Base-by-base conservation (phyloP, 169 alveolate species). In the Besnoitia besnoiti region DNA sequence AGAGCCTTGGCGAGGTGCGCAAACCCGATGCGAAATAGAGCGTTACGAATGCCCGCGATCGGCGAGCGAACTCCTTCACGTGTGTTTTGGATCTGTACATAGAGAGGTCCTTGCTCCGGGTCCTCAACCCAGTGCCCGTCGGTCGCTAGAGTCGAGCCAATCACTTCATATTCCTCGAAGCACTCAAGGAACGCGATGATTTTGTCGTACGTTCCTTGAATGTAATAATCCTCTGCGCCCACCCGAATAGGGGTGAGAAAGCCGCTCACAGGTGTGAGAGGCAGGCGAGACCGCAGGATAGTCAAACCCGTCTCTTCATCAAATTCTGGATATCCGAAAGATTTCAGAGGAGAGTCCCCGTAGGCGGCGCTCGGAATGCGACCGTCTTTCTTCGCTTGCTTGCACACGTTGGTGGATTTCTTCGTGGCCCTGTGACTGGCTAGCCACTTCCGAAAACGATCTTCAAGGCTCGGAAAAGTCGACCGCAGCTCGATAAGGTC, bases 101-200 rank as follows among this genome's bases (percentile, higher is more conserved):
- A 55, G 46, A 85, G 80, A 12, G 90, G 61, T 8, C 77, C 79
- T 40, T 82, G 85, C n/a, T 39, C 85, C 47, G 16, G 42, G 35
- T 39, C 61, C 12, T 4, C 8, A 10, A 30, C 4, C 90, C 90
- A 85, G 90, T 85, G 90, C 61, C 90, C 90, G 55, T 85, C 50
- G 39, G 90, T 51, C 27, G 27, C 5, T 44, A 85, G 39, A 16
- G 44, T 59, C n/a, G 61, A 40, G 21, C 59, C 90, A 24, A 55
- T 35, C 3, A 39, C 90, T 14, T 4, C 27, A 55, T 85, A 85
- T 7, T 39, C 80, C 14, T 30, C 55, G 55, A 85, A 85, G 80
- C 90, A 85, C 0, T 51, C 82, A 19, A 85, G 33, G 39, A 85
- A 85, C 37, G 8, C 80, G 37, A 37, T 0, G 8, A 85, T 40